Conservation (phyloP, 164 flowering plant species). For the Liquidambar formosana region DNA sequence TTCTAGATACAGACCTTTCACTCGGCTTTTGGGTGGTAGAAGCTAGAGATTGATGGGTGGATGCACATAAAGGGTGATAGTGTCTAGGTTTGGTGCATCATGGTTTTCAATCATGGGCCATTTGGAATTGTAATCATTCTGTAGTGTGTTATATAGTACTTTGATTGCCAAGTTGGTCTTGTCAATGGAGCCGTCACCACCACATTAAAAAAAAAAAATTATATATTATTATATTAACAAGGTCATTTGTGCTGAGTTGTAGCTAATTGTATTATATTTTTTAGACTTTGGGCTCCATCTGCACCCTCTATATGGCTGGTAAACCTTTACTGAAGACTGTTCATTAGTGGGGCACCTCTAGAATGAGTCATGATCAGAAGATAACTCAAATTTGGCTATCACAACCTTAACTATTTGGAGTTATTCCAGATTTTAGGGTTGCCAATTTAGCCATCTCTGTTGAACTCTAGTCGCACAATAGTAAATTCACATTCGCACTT, state of each 20-base stretch:
- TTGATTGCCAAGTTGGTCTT: not conserved
- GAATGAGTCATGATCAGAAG: not conserved
- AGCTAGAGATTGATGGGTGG: not conserved
- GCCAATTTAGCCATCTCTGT: not conserved
- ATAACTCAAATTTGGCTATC: not conserved
- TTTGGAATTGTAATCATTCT: not conserved
- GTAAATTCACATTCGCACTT: not conserved
- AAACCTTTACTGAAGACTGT: not conserved
- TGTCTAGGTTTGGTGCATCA: not conserved
- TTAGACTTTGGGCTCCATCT: no score
- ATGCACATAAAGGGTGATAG: not conserved
- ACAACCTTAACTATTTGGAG: not conserved
- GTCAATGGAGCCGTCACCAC: not conserved
- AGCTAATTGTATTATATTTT: no score
- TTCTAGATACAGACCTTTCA: not conserved
- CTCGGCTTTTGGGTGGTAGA: not conserved
- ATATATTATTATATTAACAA: no score
- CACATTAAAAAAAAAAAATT: no score
- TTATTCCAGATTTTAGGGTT: not conserved
- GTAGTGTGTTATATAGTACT: not conserved
- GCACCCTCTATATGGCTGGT: no score
- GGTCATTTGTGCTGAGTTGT: no score
- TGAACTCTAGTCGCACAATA: not conserved
- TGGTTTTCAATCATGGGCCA: not conserved
- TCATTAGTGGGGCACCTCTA: not conserved